phyloP scores from a whole-genome alignment of 805 yeast genomes.

The Lipomyces oligophaga region DNA sequence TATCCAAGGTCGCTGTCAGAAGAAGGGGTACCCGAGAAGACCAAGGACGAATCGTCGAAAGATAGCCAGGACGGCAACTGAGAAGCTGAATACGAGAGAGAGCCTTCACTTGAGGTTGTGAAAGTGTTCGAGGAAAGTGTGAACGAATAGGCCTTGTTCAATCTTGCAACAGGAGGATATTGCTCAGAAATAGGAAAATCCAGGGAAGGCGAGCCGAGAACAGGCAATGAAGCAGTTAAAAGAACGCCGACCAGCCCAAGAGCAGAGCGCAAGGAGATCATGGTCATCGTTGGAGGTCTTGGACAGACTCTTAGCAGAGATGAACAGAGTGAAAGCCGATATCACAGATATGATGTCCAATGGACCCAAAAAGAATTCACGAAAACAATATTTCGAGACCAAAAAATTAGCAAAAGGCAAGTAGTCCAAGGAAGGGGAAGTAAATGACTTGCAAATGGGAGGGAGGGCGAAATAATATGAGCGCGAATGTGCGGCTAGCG shows the following conservation, averaged over 20 bases:
- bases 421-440: no score
- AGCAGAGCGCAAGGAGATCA: slow-evolving; percentile 5
- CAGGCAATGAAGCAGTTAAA: slow-evolving; percentile 1
- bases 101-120: slow-evolving; percentile 42
- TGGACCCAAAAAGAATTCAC: no score
- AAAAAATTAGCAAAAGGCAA: no score
- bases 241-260: not conserved
- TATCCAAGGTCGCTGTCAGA: slow-evolving; percentile 37
- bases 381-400: no score
- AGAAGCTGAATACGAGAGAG: slow-evolving; percentile 53
- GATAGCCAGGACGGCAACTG: slow-evolving; percentile 73
- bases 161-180: slow-evolving; percentile 82
- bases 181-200: slow-evolving; percentile 82
- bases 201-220: slow-evolving; percentile 47
- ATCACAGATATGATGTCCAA: not conserved
- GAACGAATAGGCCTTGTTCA: slow-evolving; percentile 57
- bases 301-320: no score
- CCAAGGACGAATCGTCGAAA: slow-evolving; percentile 59
- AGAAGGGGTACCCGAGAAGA: slow-evolving; percentile 63
- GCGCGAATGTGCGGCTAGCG: no score
- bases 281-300: not conserved
- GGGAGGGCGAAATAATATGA: no score
- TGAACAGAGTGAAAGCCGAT: not conserved
- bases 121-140: slow-evolving; percentile 70
- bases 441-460: no score